A percentile compares a stretch with the other conserved stretches of the same genome.
phyloP scores from a whole-genome alignment of 2,329 filamentous ascomycete species.

The Meredithiella fracta region DNA sequence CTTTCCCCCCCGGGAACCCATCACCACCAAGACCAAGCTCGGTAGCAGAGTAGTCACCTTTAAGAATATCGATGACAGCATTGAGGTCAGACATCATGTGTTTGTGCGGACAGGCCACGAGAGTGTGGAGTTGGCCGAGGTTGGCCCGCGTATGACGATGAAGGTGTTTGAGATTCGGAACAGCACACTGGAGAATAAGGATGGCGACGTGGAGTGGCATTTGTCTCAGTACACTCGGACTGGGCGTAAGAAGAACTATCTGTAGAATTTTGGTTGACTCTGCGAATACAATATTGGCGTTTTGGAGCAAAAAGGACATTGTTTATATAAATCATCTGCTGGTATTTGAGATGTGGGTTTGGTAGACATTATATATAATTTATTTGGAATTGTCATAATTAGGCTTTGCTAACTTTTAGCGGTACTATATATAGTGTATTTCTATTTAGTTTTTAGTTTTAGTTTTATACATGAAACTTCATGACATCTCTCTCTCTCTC shows the following conservation, averaged over 20 bases:
- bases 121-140: slow-evolving; percentile 74
- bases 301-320: slow-evolving; percentile 11
- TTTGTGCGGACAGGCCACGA: slow-evolving; percentile 88
- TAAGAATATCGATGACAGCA: slow-evolving; percentile 83
- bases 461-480: neutral
- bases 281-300: slow-evolving; percentile 4
- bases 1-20: slow-evolving; percentile 73
- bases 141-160: slow-evolving; percentile 96
- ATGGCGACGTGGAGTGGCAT: slow-evolving; percentile 93
- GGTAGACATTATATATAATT: neutral
- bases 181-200: slow-evolving; percentile 83
- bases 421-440: neutral
- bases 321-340: neutral
- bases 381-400: neutral
- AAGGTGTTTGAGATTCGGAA: slow-evolving; percentile 80
- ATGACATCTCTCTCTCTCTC: neutral
- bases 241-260: slow-evolving; percentile 85
- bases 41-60: slow-evolving; percentile 85
- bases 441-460: neutral
- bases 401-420: too few relatives aligned
- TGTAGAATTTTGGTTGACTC: slow-evolving; percentile 33
- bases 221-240: slow-evolving; percentile 91
- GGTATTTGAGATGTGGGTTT: neutral
- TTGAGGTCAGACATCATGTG: slow-evolving; percentile 69
- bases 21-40: slow-evolving; percentile 54